A percentile compares a stretch with the other conserved stretches of the same genome.
These are phyloP conservation scores for Luzula sylvatica DNA, from an alignment of 176 grass and related monocot species.

Conservation along the genomic window DNA sequence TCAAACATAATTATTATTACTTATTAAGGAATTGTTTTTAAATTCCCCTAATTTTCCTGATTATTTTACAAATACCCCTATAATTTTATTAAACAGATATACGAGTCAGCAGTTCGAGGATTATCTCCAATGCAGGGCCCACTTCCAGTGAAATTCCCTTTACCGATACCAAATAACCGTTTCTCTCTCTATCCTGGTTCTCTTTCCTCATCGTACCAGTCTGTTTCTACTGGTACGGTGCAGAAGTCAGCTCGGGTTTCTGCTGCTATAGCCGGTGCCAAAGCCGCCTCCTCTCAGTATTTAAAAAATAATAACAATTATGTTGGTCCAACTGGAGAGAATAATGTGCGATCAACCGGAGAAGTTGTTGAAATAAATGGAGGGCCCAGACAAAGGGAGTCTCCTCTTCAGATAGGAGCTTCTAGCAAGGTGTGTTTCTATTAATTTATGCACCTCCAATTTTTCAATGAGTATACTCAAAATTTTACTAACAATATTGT, in stretches of 20 bases:
- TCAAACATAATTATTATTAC: background rate
- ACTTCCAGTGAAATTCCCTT: conserved; percentile 63
- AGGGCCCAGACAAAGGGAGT: background rate
- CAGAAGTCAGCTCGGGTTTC: conserved; percentile 37
- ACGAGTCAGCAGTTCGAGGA: conserved; percentile 62
- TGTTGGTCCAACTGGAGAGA: background rate
- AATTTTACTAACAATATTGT: no score
- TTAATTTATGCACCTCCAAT: background rate
- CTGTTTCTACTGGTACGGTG: background rate
- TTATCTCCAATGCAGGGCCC: conserved; percentile 52
- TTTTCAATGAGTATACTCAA: background rate
- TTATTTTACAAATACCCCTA: background rate
- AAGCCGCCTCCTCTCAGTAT: conserved; percentile 57
- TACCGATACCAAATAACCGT: conserved; percentile 43
- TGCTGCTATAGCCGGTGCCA: conserved; percentile 56
- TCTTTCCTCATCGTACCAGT: conserved; percentile 21
- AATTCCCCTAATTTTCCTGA: no score
- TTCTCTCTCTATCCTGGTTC: conserved; percentile 48
- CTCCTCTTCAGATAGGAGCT: conserved; percentile 1
- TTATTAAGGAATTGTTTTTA: no score
- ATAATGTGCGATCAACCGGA: background rate
- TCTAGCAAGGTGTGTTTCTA: conserved; percentile 5
- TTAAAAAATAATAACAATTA: conserved; percentile 27
- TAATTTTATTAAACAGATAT: conserved; percentile 29
- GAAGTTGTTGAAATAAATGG: background rate